Evolutionary conservation across 176 grass and related monocot species (phyloP), one percentile per base, ranked within the genome.

Genomic region (Hordeum marinum): DNA sequence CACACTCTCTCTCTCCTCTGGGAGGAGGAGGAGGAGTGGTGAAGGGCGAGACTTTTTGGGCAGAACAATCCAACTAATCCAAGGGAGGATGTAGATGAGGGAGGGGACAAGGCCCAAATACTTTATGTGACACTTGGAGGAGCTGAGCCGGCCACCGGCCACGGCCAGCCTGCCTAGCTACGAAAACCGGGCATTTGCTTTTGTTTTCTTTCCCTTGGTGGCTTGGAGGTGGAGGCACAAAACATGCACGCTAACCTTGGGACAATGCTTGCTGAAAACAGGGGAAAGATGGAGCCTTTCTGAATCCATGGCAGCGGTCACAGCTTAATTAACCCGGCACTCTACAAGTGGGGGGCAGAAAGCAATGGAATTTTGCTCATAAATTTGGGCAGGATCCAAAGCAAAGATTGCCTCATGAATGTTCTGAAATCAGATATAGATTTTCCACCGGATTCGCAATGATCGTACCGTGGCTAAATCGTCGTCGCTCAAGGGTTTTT

Each of bases 61-160:
- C 75, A 43, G 40, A 89, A 78, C 35, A 87, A 91, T 83, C 86
- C 89, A 90, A 87, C 69, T 29, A 87, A 91, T 83, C 86, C 89
- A 86, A 87, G 69, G 76, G 72, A 78, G 71, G 61, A 23, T 92
- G 90, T 84, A 90, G 55, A 90, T 69, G 77, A 35, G 13, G 71
- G n/a, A 79, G 85, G 90, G 83, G 87, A 94, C 89, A 89, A 3
- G 45, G 69, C 23, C 46, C 27, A 37, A 79, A 74, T 94, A 59
- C 74, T 83, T 83, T 83, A 86, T 54, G 69, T 66, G 37, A 80
- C 81, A 90, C 75, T 90, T 61, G 85, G 18, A 31, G 76, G 46
- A 42, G 58, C 68, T 18, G 80, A 66, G 80, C 58, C 86, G 71
- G 5, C 48, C 39, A 40, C 39, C 8, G 39, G 39, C 39, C 39